Conservation (phyloP, 441 rosid species). For the Erodium moschatum region DNA sequence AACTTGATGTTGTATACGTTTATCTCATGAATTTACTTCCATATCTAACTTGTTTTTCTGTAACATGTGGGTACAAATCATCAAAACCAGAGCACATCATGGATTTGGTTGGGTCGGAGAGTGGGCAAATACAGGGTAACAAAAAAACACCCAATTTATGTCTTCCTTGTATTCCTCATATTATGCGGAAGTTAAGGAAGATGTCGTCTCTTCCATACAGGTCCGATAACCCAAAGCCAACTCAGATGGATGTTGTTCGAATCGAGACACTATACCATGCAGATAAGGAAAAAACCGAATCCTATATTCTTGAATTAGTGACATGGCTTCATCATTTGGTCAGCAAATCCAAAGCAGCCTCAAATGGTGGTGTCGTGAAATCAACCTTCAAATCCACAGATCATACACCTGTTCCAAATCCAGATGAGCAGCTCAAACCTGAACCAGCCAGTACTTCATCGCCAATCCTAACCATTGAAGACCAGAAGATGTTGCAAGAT, state of each 20-base stretch:
- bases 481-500: slow-evolving; percentile 33
- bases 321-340: slow-evolving; percentile 58
- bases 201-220: slow-evolving; percentile 23
- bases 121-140: slow-evolving; percentile 41
- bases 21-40: neutral
- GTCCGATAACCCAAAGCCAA: slow-evolving; percentile 39
- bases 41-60: neutral
- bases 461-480: slow-evolving; percentile 33
- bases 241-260: slow-evolving; percentile 37
- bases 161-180: neutral
- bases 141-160: slow-evolving; percentile 7
- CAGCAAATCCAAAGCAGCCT: slow-evolving; percentile 33
- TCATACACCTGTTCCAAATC: neutral
- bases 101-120: slow-evolving; percentile 33
- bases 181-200: neutral
- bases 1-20: too few species aligned
- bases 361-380: slow-evolving; percentile 21
- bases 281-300: slow-evolving; percentile 47
- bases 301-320: slow-evolving; percentile 52
- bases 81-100: slow-evolving; percentile 45
- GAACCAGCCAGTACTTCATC: slow-evolving; percentile 16
- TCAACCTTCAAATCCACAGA: slow-evolving; percentile 17
- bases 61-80: slow-evolving; percentile 15
- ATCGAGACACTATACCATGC: slow-evolving; percentile 66
- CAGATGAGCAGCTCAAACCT: slow-evolving; percentile 9